Evolutionary conservation across 108 stramenopile genomes (phyloP).

Genomic region (Skeletonema marinoi): DNA sequence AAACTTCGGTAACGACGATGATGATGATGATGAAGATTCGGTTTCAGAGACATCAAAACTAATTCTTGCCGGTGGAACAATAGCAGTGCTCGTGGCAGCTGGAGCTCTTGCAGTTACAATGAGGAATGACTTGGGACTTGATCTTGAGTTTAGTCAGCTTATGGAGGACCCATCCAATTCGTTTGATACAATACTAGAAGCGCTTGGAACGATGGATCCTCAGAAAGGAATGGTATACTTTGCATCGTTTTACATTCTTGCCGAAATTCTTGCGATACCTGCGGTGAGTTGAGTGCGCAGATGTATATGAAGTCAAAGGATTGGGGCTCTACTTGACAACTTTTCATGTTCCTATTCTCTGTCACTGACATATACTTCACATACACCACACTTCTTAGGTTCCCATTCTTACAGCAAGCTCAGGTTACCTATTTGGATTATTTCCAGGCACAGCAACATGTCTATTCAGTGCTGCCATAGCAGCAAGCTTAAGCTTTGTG

Average conservation of each 20-base stretch:
- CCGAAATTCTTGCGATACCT: conserved; percentile 86
- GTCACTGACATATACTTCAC: neutral
- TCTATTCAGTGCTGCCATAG: conserved; percentile 67
- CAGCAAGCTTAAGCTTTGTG: conserved; percentile 72
- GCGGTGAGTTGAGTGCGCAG: conserved; percentile 9
- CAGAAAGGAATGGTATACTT: conserved; percentile 42
- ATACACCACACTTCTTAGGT: conserved; percentile 1
- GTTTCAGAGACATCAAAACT: neutral
- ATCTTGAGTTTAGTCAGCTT: conserved; percentile 36
- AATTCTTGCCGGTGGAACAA: conserved; percentile 25
- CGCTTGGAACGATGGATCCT: conserved; percentile 25
- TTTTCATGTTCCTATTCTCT: conserved; percentile 18
- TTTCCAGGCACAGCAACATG: conserved; percentile 76
- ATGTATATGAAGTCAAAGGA: neutral
- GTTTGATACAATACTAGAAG: conserved; percentile 30
- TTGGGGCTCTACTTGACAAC: neutral
- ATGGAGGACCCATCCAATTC: conserved; percentile 35
- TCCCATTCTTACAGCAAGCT: conserved; percentile 78
- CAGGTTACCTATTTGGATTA: conserved; percentile 90
- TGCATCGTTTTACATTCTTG: conserved; percentile 55
- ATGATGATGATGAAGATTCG: conserved; percentile 7
- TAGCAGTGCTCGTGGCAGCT: conserved; percentile 18
- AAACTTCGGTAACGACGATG: neutral
- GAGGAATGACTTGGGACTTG: conserved; percentile 30
- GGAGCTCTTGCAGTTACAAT: conserved; percentile 25